Conservation (phyloP, 805 yeast genomes). For the Hanseniaspora guilliermondii region DNA sequence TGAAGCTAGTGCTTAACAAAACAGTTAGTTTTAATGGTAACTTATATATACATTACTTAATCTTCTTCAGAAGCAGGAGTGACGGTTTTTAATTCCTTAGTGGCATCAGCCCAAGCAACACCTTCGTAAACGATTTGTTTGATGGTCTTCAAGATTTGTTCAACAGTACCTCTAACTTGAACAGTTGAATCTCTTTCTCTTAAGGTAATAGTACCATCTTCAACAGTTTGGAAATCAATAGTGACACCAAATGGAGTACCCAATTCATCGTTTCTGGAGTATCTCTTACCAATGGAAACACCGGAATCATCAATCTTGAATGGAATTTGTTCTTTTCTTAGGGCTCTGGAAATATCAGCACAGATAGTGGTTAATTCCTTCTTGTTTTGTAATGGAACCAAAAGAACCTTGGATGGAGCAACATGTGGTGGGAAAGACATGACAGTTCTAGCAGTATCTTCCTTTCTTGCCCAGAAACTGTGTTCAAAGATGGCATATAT, state of each 20-base stretch:
- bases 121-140: slow-evolving; percentile 64
- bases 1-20: background rate
- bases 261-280: slow-evolving; percentile 94
- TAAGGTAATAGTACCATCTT: slow-evolving; percentile 78
- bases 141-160: slow-evolving; percentile 61
- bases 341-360: slow-evolving; percentile 50
- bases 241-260: slow-evolving; percentile 99
- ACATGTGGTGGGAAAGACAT: slow-evolving; percentile 87
- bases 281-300: slow-evolving; percentile 95
- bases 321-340: slow-evolving; percentile 75
- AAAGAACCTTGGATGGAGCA: slow-evolving; percentile 93
- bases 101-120: slow-evolving; percentile 75
- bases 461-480: slow-evolving; percentile 88
- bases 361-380: slow-evolving; percentile 67
- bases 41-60: background rate
- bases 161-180: slow-evolving; percentile 86
- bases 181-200: slow-evolving; percentile 95
- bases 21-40: background rate
- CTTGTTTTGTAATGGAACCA: slow-evolving; percentile 86
- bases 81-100: slow-evolving; percentile 56
- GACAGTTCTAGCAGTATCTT: slow-evolving; percentile 75
- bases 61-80: slow-evolving; percentile 46
- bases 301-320: slow-evolving; percentile 95
- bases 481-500: slow-evolving; percentile 89
- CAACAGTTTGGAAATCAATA: slow-evolving; percentile 83